Conservation (phyloP, 768 basidiomycete species). For the Daedalea quercina region DNA sequence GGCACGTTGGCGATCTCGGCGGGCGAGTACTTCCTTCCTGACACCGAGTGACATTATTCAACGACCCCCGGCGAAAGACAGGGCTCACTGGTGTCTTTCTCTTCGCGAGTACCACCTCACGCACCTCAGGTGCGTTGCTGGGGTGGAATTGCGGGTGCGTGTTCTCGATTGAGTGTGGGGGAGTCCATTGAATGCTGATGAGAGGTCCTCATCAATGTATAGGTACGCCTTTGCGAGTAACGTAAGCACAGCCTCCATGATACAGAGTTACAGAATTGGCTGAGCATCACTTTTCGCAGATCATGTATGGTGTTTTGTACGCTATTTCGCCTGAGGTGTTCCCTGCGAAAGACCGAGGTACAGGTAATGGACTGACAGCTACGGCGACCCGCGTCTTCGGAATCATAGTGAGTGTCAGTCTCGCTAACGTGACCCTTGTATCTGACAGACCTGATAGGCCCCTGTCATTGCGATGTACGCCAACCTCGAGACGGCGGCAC, state of each 20-base stretch:
- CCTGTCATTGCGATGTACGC: conserved; percentile 69
- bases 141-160: conserved; percentile 66
- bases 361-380: conserved; percentile 59
- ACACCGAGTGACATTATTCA: conserved; percentile 30
- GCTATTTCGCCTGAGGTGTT: conserved; percentile 66
- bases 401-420: conserved; percentile 46
- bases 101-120: conserved; percentile 68
- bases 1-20: conserved; percentile 63
- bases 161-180: not conserved
- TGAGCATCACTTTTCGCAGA: conserved; percentile 24
- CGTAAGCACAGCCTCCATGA: conserved; percentile 10
- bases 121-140: conserved; percentile 57
- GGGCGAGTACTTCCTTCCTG: conserved; percentile 33
- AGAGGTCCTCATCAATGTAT: too few species aligned
- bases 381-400: conserved; percentile 61
- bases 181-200: too few species aligned
- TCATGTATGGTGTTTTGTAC: conserved; percentile 75
- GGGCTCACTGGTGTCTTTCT: conserved; percentile 72
- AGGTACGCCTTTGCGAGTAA: conserved; percentile 24
- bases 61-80: conserved; percentile 40
- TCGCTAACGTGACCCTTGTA: not conserved
- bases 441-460: conserved; percentile 33
- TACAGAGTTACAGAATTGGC: not conserved
- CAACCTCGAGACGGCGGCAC: conserved; percentile 54
- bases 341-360: conserved; percentile 67